These are phyloP conservation scores for Spiromastix sp. DNA, from an alignment of 2,329 filamentous ascomycete genomes.

Conservation along the genomic window DNA sequence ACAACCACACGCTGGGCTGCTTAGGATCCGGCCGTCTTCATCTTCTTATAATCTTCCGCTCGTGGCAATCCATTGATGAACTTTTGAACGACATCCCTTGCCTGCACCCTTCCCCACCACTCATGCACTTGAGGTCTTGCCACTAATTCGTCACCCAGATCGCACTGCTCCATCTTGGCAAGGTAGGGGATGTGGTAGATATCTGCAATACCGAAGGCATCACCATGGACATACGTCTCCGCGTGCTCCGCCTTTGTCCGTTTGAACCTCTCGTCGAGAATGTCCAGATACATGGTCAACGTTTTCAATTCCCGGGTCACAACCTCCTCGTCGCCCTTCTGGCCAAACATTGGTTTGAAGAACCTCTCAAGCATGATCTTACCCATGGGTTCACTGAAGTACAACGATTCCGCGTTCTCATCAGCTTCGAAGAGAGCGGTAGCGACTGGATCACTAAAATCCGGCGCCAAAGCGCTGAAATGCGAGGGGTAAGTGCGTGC, in stretches of 20 bases:
- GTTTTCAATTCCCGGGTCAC: slow-evolving; percentile 28
- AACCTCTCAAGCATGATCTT: slow-evolving; percentile 38
- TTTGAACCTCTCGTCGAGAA: slow-evolving; percentile 15
- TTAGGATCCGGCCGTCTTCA: too few relatives aligned
- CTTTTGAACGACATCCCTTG: too few relatives aligned
- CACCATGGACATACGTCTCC: slow-evolving; percentile 35
- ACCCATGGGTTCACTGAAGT: slow-evolving; percentile 37
- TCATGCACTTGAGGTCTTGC: slow-evolving; percentile 28
- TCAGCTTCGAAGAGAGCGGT: slow-evolving; percentile 37
- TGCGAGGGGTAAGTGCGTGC: slow-evolving; percentile 31
- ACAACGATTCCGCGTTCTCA: slow-evolving; percentile 30
- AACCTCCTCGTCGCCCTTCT: slow-evolving; percentile 32
- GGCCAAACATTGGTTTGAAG: slow-evolving; percentile 34
- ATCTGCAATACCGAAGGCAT: slow-evolving; percentile 35
- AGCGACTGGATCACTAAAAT: slow-evolving; percentile 29
- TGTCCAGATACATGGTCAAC: slow-evolving; percentile 35
- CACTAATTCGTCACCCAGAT: slow-evolving; percentile 27
- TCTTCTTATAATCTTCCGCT: too few relatives aligned
- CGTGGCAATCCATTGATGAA: too few relatives aligned
- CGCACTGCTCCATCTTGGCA: slow-evolving; percentile 32
- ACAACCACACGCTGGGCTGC: too few relatives aligned
- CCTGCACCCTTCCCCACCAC: too few relatives aligned
- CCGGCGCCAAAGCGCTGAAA: slow-evolving; percentile 32
- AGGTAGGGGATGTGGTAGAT: slow-evolving; percentile 40
- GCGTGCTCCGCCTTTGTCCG: too few relatives aligned